Evolutionary conservation across 1,284 basidiomycete species (phyloP).

Genomic region (Irpex rosettiformis): DNA sequence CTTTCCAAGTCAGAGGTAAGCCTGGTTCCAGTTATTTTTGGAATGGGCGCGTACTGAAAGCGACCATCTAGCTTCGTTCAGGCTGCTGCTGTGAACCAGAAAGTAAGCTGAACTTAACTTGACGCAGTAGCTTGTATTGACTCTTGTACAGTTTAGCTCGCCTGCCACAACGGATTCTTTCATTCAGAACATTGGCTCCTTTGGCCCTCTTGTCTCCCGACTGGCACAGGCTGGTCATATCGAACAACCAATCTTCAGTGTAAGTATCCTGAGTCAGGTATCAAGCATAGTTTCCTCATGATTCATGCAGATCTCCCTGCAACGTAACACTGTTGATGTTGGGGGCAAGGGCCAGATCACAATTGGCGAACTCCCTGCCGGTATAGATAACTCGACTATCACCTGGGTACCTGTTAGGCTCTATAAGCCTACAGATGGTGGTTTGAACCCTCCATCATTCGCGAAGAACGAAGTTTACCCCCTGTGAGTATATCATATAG

Average conservation of each 20-base stretch:
- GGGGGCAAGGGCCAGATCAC: slow-evolving; percentile 36
- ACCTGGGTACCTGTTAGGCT: slow-evolving; percentile 42
- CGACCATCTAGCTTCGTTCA: slow-evolving; percentile 36
- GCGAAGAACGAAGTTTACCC: slow-evolving; percentile 34
- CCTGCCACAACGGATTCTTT: slow-evolving; percentile 37
- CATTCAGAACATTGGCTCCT: slow-evolving; percentile 33
- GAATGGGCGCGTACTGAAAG: not conserved
- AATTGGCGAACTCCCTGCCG: slow-evolving; percentile 37
- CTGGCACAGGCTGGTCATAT: slow-evolving; percentile 39
- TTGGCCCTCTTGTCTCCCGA: slow-evolving; percentile 46
- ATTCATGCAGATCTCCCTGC: slow-evolving; percentile 31
- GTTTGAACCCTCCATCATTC: slow-evolving; percentile 32
- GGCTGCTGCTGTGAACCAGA: slow-evolving; percentile 30
- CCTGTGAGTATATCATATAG: slow-evolving; percentile 22
- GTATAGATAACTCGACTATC: slow-evolving; percentile 34
- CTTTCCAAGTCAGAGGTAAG: slow-evolving; percentile 34
- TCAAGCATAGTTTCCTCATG: not conserved
- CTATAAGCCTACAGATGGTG: slow-evolving; percentile 35
- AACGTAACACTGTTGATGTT: slow-evolving; percentile 37
- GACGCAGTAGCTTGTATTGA: slow-evolving; percentile 1
- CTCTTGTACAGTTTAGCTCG: slow-evolving; percentile 22
- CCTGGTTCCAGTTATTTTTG: slow-evolving; percentile 3
- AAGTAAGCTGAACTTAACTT: slow-evolving; percentile 22
- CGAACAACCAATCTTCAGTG: slow-evolving; percentile 42
- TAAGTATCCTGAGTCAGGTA: slow-evolving; percentile 13